A percentile compares a stretch with the other conserved stretches of the same genome.
Evolutionary conservation across 257 asterid species (phyloP).

Genomic region (Solanum sitiens): DNA sequence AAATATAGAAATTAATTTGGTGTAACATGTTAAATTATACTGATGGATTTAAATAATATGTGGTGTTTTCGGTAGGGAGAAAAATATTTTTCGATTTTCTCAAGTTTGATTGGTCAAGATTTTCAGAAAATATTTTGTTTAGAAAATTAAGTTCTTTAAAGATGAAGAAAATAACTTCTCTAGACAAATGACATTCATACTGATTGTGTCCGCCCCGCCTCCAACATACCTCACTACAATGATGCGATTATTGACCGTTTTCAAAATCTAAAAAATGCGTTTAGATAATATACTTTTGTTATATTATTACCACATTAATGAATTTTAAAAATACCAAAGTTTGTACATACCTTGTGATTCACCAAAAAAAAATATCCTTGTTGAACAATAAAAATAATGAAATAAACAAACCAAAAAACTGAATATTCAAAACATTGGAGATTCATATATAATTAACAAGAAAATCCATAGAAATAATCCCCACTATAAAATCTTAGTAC

Average conservation of each 20-base stretch:
- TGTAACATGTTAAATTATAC: neutral
- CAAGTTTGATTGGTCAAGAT: no score
- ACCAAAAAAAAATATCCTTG: neutral
- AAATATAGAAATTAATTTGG: neutral
- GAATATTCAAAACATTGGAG: neutral
- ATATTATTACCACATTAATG: neutral
- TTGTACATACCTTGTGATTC: neutral
- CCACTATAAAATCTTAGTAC: conserved; percentile 18
- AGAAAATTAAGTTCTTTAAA: no score
- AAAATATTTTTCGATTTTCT: no score
- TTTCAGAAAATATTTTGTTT: no score
- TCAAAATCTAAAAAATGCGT: no score
- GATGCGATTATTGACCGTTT: neutral
- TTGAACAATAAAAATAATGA: neutral
- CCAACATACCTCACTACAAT: no score
- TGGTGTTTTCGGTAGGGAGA: no score
- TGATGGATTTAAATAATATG: no score
- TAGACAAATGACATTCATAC: no score
- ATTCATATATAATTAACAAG: conserved; percentile 13
- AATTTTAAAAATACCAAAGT: neutral
- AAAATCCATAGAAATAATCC: conserved; percentile 12
- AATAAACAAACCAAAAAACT: neutral
- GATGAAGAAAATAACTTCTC: no score
- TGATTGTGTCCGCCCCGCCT: no score
- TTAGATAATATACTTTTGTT: no score